A percentile compares a stretch with the other conserved stretches of the same genome.
Evolutionary conservation across 2,329 filamentous ascomycete genomes (phyloP).

Genomic region (Penicillium sp.): DNA sequence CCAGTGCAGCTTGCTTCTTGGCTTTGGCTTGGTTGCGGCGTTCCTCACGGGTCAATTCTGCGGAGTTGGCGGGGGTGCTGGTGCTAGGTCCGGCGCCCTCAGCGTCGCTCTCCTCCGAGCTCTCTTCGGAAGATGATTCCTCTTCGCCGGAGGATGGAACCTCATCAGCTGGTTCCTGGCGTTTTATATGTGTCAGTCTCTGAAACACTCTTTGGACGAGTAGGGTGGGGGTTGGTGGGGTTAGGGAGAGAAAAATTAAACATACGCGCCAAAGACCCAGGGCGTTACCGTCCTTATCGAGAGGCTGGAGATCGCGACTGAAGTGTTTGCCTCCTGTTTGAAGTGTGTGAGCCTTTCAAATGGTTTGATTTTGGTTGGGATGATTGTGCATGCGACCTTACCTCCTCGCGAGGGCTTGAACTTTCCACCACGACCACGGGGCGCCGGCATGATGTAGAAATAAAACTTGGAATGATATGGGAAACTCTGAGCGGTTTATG

Average conservation of each 20-base stretch:
- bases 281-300: slow-evolving; percentile 86
- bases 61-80: slow-evolving; percentile 45
- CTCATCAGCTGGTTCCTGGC: slow-evolving; percentile 38
- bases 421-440: slow-evolving; percentile 82
- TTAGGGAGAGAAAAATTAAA: slow-evolving; percentile 1
- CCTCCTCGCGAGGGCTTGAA: slow-evolving; percentile 94
- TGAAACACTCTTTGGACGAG: not conserved
- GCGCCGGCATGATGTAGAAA: slow-evolving; percentile 36
- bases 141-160: slow-evolving; percentile 49
- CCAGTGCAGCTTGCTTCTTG: slow-evolving; percentile 85
- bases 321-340: slow-evolving; percentile 85
- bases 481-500: not conserved
- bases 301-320: slow-evolving; percentile 83
- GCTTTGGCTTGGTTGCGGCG: slow-evolving; percentile 86
- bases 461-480: not conserved
- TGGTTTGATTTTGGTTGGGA: not conserved
- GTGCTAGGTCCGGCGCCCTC: slow-evolving; percentile 50
- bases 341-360: slow-evolving; percentile 5
- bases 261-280: slow-evolving; percentile 82
- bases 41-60: slow-evolving; percentile 75
- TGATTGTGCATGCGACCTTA: slow-evolving; percentile 44
- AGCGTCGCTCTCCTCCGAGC: slow-evolving; percentile 49
- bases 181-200: not conserved
- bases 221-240: not conserved
- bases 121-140: slow-evolving; percentile 47